Base-by-base conservation (phyloP, 176 grass and related monocot species). In the Alloteropsis semialata region DNA sequence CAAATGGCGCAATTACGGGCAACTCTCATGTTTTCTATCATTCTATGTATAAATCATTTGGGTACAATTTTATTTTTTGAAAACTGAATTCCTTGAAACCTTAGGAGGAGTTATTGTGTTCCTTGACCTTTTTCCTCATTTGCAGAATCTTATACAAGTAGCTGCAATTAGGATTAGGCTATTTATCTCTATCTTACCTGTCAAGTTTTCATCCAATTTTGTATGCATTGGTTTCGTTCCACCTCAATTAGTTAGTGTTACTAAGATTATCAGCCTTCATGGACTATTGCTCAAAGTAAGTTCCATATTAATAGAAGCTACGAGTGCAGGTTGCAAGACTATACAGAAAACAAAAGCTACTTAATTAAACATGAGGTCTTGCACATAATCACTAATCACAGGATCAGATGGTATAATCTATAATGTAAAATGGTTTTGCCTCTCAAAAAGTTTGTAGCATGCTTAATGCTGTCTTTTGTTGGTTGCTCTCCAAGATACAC, bases 131-230 rank as follows among this genome's bases (percentile, higher is more conserved):
- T 41, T 25, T 71, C 36, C 46, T 19, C 30, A 6, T 63, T 45
- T 60, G 19, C 22, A 63, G 0, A 63, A 70, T 38, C 41, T 68
- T 61, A 51, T 24, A n/a, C 34, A 69, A 29, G 64, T 42, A 60
- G 50, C n/a, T 72, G 32, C 22, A 75, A 42, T 58, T 87, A 25
- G 44, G 17, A 82, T 51, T 71, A 30, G 3, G 32, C 54, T 56
- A 29, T 87, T 63, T 83, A 41, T 77, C 32, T 41, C 43, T 36
- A 6, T 77, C n/a, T 38, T 33, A 42, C 55, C 72, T 76, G 41
- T 67, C 34, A 70, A 2, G 3, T 14, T 46, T 37, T 41, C n/a
- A 13, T 41, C 28, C 54, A 70, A 51, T 41, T 76, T 3, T 77
- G 12, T 55, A 12, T 81, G 11, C 22, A 37, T 74, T 57, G 37